phyloP scores from a whole-genome alignment of 495 filamentous ascomycete species.

The Geopyxis carbonaria region DNA sequence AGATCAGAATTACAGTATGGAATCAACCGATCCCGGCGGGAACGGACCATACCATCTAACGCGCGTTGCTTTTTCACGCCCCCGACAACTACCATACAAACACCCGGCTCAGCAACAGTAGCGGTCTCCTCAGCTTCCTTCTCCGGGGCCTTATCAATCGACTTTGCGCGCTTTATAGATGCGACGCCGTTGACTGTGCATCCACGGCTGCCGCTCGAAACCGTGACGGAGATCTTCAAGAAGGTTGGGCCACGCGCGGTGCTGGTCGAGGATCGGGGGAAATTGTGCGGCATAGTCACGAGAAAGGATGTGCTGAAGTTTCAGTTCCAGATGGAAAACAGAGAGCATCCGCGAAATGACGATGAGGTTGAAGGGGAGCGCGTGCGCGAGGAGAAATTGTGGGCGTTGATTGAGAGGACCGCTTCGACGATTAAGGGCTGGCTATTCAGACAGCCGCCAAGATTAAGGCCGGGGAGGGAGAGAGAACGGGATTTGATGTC shows the following conservation, averaged over 20 bases:
- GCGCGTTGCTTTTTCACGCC: constrained; percentile 62
- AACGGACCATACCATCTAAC: constrained; percentile 49
- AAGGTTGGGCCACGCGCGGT: constrained; percentile 95
- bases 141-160: constrained; percentile 36
- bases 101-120: constrained; percentile 19
- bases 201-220: constrained; percentile 81
- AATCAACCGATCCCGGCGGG: constrained; percentile 60
- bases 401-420: constrained; percentile 42
- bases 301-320: constrained; percentile 97
- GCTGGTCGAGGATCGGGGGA: constrained; percentile 75
- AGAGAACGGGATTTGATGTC: constrained; percentile 6
- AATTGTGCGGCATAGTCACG: constrained; percentile 69
- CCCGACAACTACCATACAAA: constrained; percentile 29
- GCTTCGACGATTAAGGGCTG: constrained; percentile 40
- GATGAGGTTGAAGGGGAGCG: constrained; percentile 31
- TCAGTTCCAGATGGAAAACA: constrained; percentile 89
- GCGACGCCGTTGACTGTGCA: constrained; percentile 82
- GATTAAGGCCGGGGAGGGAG: background rate
- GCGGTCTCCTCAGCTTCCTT: constrained; percentile 3
- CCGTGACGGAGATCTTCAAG: constrained; percentile 96
- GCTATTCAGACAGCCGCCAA: too few species aligned
- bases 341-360: constrained; percentile 48
- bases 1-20: constrained; percentile 86
- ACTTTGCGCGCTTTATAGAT: constrained; percentile 80
- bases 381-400: constrained; percentile 47